These are phyloP conservation scores for Penicillium pulvis DNA, from an alignment of 495 filamentous ascomycete genomes.

Conservation along the genomic window DNA sequence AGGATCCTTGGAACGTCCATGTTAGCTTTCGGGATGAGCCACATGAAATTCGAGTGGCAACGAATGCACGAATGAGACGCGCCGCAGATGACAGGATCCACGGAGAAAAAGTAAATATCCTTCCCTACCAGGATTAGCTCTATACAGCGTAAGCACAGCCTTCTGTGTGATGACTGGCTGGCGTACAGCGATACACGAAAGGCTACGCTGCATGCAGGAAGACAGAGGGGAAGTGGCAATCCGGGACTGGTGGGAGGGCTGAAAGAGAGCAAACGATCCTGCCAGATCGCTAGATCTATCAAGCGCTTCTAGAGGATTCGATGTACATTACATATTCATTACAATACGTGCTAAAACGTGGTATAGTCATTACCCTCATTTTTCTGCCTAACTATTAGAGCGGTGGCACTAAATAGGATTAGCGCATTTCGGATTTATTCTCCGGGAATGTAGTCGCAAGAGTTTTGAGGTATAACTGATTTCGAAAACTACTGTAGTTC, in stretches of 20 bases:
- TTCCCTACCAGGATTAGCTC: conserved; percentile 20
- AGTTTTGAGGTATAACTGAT: conserved; percentile 13
- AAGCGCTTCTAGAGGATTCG: conserved; percentile 11
- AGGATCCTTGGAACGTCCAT: conserved; percentile 5
- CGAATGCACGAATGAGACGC: conserved; percentile 8
- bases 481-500: conserved; percentile 9
- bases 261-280: conserved; percentile 16
- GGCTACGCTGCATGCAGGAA: conserved; percentile 14
- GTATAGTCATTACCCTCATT: too few relatives aligned
- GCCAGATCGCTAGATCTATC: conserved; percentile 16
- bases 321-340: conserved; percentile 7
- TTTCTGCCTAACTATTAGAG: too few relatives aligned
- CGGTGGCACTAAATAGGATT: not conserved
- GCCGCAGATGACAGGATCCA: not conserved
- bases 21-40: conserved; percentile 12
- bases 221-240: conserved; percentile 5
- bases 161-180: conserved; percentile 15
- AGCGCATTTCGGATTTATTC: not conserved
- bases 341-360: too few relatives aligned
- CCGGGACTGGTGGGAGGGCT: conserved; percentile 6
- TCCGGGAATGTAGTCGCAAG: conserved; percentile 11
- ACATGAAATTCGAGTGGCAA: conserved; percentile 5
- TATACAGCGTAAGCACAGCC: conserved; percentile 19
- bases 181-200: conserved; percentile 3
- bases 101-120: conserved; percentile 8